phyloP scores from a whole-genome alignment of 192 early-diverging fungal species.

The Coemansia guatemalensis region DNA sequence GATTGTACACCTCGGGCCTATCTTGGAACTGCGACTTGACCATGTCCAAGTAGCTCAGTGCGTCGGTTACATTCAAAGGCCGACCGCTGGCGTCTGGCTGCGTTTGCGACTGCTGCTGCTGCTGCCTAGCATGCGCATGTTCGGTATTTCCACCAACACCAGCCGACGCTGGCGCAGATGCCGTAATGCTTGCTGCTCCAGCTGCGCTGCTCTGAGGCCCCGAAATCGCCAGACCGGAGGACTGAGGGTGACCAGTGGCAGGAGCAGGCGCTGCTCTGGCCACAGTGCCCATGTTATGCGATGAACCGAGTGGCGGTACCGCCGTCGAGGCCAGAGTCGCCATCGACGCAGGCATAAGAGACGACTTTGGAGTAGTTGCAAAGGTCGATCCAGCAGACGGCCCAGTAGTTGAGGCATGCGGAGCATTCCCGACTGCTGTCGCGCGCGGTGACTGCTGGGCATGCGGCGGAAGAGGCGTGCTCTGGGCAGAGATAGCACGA shows the following conservation, averaged over 20 bases:
- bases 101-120: constrained; percentile 13
- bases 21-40: constrained; percentile 92
- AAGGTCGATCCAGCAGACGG: constrained; percentile 9
- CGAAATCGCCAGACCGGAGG: constrained; percentile 13
- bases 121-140: not conserved
- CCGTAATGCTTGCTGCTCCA: not conserved
- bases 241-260: constrained; percentile 1
- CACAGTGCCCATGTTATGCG: constrained; percentile 19
- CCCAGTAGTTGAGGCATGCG: constrained; percentile 9
- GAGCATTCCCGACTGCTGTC: not conserved
- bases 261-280: not conserved
- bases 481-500: constrained; percentile 42
- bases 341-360: not conserved
- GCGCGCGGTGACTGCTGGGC: constrained; percentile 29
- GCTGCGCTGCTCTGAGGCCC: constrained; percentile 1
- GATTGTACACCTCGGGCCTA: constrained; percentile 95
- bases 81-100: constrained; percentile 30
- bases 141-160: not conserved
- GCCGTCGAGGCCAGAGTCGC: constrained; percentile 5
- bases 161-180: constrained; percentile 4
- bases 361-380: constrained; percentile 17
- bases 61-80: constrained; percentile 78
- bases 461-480: constrained; percentile 17
- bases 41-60: constrained; percentile 93
- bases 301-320: constrained; percentile 16